These are phyloP conservation scores for Parietaria judaica DNA, from an alignment of 306 rosid genomes.

Conservation along the genomic window DNA sequence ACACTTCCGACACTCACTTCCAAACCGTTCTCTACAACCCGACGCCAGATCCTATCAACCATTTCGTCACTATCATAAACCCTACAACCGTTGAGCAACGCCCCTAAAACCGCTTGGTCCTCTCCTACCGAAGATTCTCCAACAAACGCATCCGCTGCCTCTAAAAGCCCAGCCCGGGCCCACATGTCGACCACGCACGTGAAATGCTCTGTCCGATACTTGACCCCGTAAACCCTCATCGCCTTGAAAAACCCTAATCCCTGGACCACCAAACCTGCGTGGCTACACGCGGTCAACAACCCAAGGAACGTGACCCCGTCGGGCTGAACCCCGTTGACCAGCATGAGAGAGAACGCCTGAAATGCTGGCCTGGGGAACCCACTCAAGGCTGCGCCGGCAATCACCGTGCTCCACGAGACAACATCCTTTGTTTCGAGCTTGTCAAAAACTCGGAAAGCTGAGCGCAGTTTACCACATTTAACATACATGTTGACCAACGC, in stretches of 20 bases:
- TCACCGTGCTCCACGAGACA: slow-evolving; percentile 64
- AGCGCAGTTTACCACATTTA: slow-evolving; percentile 46
- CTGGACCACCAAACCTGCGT: slow-evolving; percentile 31
- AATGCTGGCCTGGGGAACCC: slow-evolving; percentile 42
- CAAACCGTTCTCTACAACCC: slow-evolving; percentile 23
- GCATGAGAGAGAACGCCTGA: slow-evolving; percentile 56
- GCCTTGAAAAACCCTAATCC: slow-evolving; percentile 49
- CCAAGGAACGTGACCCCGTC: slow-evolving; percentile 64
- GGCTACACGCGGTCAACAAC: slow-evolving; percentile 65
- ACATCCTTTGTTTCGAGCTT: slow-evolving; percentile 39
- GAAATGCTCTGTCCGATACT: slow-evolving; percentile 25
- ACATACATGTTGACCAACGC: slow-evolving; percentile 75
- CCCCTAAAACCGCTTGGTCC: slow-evolving; percentile 55
- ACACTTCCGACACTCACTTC: slow-evolving; percentile 45
- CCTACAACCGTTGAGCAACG: slow-evolving; percentile 65
- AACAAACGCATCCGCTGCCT: slow-evolving; percentile 52
- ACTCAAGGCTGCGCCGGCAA: slow-evolving; percentile 70
- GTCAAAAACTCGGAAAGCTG: slow-evolving; percentile 40
- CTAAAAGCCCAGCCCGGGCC: slow-evolving; percentile 49
- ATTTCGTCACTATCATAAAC: slow-evolving; percentile 50
- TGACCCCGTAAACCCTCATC: slow-evolving; percentile 41
- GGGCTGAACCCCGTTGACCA: slow-evolving; percentile 55
- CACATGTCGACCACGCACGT: slow-evolving; percentile 36
- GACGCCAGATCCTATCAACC: slow-evolving; percentile 37
- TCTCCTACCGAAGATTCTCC: slow-evolving; percentile 27